A percentile compares a stretch with the other conserved stretches of the same genome.
Conservation (phyloP, 2,329 filamentous ascomycete genomes). For the Fusarium coffeatum region DNA sequence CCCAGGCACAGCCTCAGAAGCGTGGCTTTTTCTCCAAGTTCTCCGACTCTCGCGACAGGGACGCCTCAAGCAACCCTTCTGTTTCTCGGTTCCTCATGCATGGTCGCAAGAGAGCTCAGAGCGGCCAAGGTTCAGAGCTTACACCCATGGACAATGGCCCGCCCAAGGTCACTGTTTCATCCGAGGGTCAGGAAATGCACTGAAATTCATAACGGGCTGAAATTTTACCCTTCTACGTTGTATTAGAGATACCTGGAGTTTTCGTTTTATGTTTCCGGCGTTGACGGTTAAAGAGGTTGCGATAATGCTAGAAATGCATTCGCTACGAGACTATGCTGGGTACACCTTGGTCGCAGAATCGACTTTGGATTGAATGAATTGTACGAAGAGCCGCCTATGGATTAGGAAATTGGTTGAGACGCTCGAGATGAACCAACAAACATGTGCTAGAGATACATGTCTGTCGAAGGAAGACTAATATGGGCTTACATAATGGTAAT, state of each 20-base stretch:
- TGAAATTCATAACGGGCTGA: constrained; percentile 20
- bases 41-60: constrained; percentile 66
- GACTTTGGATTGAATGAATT: constrained; percentile 19
- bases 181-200: constrained; percentile 46
- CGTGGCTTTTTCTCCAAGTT: constrained; percentile 82
- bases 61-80: constrained; percentile 51
- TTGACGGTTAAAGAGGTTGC: constrained; percentile 41
- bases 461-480: constrained; percentile 28
- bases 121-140: constrained; percentile 76
- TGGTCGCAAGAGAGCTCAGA: constrained; percentile 75
- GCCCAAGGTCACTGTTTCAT: constrained; percentile 45
- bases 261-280: constrained; percentile 39
- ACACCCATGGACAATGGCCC: constrained; percentile 66
- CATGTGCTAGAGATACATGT: constrained; percentile 18
- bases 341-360: constrained; percentile 27
- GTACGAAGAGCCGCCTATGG: constrained; percentile 8
- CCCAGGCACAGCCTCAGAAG: constrained; percentile 56
- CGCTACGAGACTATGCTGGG: constrained; percentile 33
- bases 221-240: constrained; percentile 38
- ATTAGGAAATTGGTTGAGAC: background rate
- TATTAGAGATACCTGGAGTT: constrained; percentile 47
- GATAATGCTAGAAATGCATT: constrained; percentile 45
- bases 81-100: constrained; percentile 73
- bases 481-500: constrained; percentile 45
- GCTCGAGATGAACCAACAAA: constrained; percentile 9